A percentile compares a stretch with the other conserved stretches of the same genome.
phyloP scores from a whole-genome alignment of 2,329 filamentous ascomycete species.

The Colletotrichum sp. region DNA sequence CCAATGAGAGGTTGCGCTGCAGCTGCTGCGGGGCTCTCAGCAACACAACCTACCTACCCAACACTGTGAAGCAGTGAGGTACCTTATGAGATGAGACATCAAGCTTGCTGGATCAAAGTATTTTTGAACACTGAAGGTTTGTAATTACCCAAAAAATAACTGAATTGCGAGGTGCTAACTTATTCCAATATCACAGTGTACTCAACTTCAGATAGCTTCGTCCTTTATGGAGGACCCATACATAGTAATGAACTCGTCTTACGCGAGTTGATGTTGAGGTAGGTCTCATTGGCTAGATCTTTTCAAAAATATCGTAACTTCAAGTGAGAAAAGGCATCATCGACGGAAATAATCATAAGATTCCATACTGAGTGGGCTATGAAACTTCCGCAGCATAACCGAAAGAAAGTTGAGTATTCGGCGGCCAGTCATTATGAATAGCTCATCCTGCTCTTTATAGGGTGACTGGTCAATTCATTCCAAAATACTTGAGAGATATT shows the following conservation, averaged over 20 bases:
- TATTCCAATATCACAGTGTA: fast-evolving
- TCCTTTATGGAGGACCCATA: not conserved
- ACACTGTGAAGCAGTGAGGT: not conserved
- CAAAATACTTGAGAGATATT: fast-evolving
- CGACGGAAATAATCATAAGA: fast-evolving
- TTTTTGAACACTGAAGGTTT: not conserved
- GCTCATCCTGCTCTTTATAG: not conserved
- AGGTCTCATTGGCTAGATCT: fast-evolving
- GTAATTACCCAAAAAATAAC: not conserved
- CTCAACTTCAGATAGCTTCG: not conserved
- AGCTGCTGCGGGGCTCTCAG: not conserved
- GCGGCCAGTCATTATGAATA: not conserved
- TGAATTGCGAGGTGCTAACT: fast-evolving
- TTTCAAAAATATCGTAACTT: too few species aligned
- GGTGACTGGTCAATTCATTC: fast-evolving
- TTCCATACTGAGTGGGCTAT: too few species aligned
- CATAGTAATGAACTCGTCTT: not conserved
- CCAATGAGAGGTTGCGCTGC: conserved; percentile 13
- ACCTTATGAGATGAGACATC: not conserved
- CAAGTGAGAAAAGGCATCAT: fast-evolving
- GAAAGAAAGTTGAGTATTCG: not conserved
- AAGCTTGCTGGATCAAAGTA: not conserved
- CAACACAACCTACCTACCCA: not conserved
- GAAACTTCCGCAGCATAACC: not conserved
- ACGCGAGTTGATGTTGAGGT: too few species aligned